Base-by-base conservation (phyloP, 1,284 basidiomycete genomes). In the Melampsora larici-populina region DNA sequence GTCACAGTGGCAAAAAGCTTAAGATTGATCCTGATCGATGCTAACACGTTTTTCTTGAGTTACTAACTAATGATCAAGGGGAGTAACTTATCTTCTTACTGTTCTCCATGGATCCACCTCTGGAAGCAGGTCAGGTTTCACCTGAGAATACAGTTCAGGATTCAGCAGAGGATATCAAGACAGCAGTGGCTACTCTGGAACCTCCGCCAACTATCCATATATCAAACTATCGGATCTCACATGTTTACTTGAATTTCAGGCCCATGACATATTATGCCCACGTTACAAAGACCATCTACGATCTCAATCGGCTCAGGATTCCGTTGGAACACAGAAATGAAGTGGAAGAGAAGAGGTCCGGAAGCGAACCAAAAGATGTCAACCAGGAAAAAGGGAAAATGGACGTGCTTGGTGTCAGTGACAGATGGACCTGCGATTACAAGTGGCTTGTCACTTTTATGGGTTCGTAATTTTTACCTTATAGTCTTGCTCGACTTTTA, bases 371-470 rank as follows among this genome's bases (percentile, higher is more conserved):
- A 17, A 46, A 46, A 46, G 43, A 46, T 15, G 43, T 46, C 43
- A 46, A 46, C 9, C 43, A 46, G 9, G 43, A 46, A 13, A 24
- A 58, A 58, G 55, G 9, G 55, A 58, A 58, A 24, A 15, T 24
- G 29, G 55, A 58, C 9, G 55, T 24, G 21, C 29, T n/a, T 29
- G 29, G 21, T 21, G 48, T 21, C 48, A 49, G 55, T 24, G 55
- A 46, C 15, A n/a, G 5, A 21, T 58, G 55, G 55, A 58, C n/a
- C 15, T 29, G 29, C n/a, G 55, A 58, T 29, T 58, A 58, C 55
- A 73, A 73, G 46, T 64, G 58, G 60, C 43, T 73, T 6, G 49
- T 73, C 5, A 73, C 36, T 48, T 49, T 18, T 17, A 48, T 73
- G 62, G 60, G 71, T 73, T 31, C 49, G 71, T 26, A 21, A 36